Evolutionary conservation across 176 grass and related monocot species (phyloP).

Genomic region (Carex littledalei): DNA sequence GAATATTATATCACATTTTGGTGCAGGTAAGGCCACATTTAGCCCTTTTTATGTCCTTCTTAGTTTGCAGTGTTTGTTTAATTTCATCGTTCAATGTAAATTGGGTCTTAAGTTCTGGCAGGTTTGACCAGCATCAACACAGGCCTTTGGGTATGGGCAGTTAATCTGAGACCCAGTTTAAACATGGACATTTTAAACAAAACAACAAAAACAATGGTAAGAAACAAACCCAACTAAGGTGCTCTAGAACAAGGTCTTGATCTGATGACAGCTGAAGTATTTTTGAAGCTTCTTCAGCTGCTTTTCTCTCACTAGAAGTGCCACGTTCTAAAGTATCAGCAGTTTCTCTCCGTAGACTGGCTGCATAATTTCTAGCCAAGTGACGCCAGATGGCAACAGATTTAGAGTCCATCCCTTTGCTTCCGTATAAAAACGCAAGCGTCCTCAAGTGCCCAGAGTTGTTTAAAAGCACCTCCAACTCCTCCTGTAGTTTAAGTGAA

Average conservation of each 20-base stretch:
- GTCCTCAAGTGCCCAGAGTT: constrained; percentile 77
- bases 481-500: constrained; percentile 58
- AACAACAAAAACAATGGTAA: not conserved
- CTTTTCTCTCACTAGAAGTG: constrained; percentile 48
- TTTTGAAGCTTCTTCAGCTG: constrained; percentile 77
- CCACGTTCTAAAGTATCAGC: constrained; percentile 27
- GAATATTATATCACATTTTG: not conserved
- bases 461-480: constrained; percentile 86
- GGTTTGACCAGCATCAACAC: not conserved
- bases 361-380: constrained; percentile 72
- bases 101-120: not conserved
- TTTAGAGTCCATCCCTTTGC: constrained; percentile 83
- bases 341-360: constrained; percentile 64
- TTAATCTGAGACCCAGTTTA: constrained; percentile 7
- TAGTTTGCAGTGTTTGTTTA: not conserved
- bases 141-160: not conserved
- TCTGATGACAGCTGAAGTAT: constrained; percentile 79
- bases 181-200: not conserved
- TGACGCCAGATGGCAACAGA: constrained; percentile 77
- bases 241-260: constrained; percentile 80
- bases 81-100: not conserved
- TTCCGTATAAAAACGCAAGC: constrained; percentile 93
- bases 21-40: not conserved
- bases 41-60: not conserved
- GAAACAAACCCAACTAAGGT: constrained; percentile 91